Base-by-base conservation (phyloP, 1,139 yeast species). In the Candida albicans region DNA sequence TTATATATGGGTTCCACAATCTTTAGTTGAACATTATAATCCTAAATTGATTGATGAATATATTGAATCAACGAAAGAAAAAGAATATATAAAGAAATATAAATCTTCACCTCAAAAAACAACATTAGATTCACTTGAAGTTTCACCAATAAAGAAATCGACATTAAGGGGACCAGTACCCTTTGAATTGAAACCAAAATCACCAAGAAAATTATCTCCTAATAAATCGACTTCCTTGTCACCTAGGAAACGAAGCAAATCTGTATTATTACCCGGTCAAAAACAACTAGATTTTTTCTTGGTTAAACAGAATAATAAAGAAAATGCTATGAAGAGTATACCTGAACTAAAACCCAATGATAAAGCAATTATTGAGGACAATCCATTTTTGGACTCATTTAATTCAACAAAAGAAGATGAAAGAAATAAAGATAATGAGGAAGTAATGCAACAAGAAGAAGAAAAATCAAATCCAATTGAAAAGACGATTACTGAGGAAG, bases 1-100 rank as follows among this genome's bases (percentile, higher is more conserved):
- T 22, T 45, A 45, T 15, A 38, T 54, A 9, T 57, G 61, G 60
- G 37, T 57, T 12, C 62, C 62, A 1, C 36, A 31, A 31, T 44
- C 46, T 7, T 33, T 56, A 18, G 45, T 56, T 4, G 33, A 41
- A 22, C 40, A 47, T 18, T 49, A 45, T 4, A 46, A 47, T 35
- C 44, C 50, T 2, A 38, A 37, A 7, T 22, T 55, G 18, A 35
- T 56, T 6, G 27, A 31, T 6, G 40, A 42, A 2, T 55, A 43
- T 37, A 42, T 45, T n/a, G 34, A 38, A 15, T 18, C 33, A 11
- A 47, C 27, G 13, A 18, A 44, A 26, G 46, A 45, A 10, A 11
- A 28, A 8, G 45, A 42, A n/a, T 42, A 31, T 33, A 26, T 15
- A 11, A 42, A 41, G 27, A 43, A 41, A 13, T 32, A 42, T 33